phyloP scores from a whole-genome alignment of 768 basidiomycete genomes.

The Macrolepiota dolichaula region DNA sequence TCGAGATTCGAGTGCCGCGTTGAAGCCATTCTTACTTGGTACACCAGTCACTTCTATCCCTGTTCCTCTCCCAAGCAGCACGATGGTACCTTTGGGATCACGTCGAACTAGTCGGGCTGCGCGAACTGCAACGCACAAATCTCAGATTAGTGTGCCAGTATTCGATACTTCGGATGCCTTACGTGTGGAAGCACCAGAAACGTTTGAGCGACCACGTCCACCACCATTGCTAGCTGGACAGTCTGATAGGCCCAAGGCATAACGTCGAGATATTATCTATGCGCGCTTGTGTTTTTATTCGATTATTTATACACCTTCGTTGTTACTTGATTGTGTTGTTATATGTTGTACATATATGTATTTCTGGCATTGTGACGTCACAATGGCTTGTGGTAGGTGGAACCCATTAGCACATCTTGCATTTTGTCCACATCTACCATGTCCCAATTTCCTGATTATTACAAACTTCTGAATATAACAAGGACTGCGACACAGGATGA shows the following conservation, averaged over 20 bases:
- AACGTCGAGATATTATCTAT: neutral
- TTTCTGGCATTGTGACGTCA: slow-evolving; percentile 22
- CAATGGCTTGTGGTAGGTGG: neutral
- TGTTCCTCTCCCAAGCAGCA: slow-evolving; percentile 20
- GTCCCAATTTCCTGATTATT: slow-evolving; percentile 82
- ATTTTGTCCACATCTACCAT: slow-evolving; percentile 37
- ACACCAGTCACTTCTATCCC: slow-evolving; percentile 22
- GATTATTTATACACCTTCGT: neutral
- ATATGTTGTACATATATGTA: neutral
- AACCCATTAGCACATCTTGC: neutral
- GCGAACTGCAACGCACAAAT: slow-evolving; percentile 22
- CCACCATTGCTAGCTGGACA: slow-evolving; percentile 30
- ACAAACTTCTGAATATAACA: slow-evolving; percentile 55
- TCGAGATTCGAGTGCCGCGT: slow-evolving; percentile 11
- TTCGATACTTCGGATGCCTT: slow-evolving; percentile 15
- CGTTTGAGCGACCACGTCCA: slow-evolving; percentile 39
- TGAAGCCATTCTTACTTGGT: slow-evolving; percentile 35
- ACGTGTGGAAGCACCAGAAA: slow-evolving; percentile 21
- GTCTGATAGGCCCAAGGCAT: neutral
- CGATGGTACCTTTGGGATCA: slow-evolving; percentile 26
- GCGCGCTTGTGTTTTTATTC: neutral
- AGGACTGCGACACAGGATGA: slow-evolving; percentile 65
- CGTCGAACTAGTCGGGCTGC: slow-evolving; percentile 21
- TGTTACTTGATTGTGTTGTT: neutral
- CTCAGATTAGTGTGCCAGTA: slow-evolving; percentile 28